These are phyloP conservation scores for Fomitiporia mediterranea DNA, from an alignment of 1,284 basidiomycete genomes.

Conservation along the genomic window DNA sequence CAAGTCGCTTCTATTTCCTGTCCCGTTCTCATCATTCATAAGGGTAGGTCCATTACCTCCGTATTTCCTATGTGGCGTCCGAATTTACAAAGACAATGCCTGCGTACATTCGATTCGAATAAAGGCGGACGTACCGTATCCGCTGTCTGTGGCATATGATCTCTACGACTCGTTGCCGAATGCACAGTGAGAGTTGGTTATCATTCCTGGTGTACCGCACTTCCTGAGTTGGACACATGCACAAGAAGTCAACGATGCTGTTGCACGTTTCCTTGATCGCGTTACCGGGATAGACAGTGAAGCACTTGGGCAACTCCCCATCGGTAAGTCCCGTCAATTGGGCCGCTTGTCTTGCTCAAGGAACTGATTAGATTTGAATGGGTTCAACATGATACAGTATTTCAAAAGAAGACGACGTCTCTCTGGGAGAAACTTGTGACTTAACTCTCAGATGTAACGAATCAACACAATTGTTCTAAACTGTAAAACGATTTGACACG, in stretches of 20 bases:
- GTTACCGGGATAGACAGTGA: slow-evolving; percentile 19
- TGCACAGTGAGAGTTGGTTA: slow-evolving; percentile 20
- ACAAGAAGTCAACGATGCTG: slow-evolving; percentile 19
- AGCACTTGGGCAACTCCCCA: not conserved
- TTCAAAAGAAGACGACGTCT: not conserved
- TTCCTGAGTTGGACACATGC: slow-evolving; percentile 23
- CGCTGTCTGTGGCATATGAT: slow-evolving; percentile 12
- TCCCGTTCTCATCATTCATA: slow-evolving; percentile 23
- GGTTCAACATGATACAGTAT: no score
- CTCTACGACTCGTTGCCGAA: slow-evolving; percentile 20
- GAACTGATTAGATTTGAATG: not conserved
- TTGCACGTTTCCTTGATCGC: slow-evolving; percentile 21
- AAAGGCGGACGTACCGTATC: slow-evolving; percentile 10
- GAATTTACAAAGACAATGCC: no score
- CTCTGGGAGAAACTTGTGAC: slow-evolving; percentile 3
- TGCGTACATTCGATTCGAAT: not conserved
- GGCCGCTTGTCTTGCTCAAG: not conserved
- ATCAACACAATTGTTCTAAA: no score
- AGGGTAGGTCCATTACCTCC: no score
- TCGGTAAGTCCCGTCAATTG: not conserved
- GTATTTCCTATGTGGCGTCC: no score
- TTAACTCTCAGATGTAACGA: no score
- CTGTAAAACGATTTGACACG: no score
- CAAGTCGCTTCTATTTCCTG: slow-evolving; percentile 17
- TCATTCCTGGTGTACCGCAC: slow-evolving; percentile 21